Conservation (phyloP, 2,329 filamentous ascomycete genomes). For the Escovopsis weberi region DNA sequence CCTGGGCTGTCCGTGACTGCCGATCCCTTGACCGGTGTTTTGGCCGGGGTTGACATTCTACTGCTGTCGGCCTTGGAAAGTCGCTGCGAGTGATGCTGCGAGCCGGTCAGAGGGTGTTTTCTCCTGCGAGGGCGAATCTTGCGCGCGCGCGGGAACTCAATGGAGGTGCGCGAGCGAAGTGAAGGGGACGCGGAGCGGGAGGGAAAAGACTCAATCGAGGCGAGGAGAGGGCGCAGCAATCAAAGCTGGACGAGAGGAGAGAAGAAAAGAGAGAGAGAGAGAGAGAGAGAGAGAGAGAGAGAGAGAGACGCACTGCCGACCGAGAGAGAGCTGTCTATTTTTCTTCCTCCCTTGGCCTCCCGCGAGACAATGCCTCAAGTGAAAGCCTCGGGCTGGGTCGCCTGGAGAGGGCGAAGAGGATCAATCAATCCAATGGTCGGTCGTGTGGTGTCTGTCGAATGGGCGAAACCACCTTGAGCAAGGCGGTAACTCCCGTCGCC, state of each 20-base stretch:
- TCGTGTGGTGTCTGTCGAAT: not conserved
- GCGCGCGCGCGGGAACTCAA: no score
- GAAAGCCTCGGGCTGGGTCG: not conserved
- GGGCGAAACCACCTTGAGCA: slow-evolving; percentile 16
- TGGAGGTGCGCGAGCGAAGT: not conserved
- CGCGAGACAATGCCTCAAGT: not conserved
- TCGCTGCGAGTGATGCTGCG: no score
- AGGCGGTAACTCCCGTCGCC: slow-evolving; percentile 13
- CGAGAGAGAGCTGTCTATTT: not conserved
- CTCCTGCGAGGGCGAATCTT: no score
- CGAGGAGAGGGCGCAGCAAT: no score
- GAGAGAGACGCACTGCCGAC: not conserved
- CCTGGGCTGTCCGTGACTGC: slow-evolving; percentile 45
- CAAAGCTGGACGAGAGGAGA: no score
- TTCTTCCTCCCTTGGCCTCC: not conserved
- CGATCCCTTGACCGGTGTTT: slow-evolving; percentile 27
- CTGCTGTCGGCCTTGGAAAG: no score
- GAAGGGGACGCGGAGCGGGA: not conserved
- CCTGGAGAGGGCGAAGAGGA: not conserved
- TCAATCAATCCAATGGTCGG: no score
- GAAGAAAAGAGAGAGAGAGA: not conserved
- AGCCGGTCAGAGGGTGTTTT: not conserved
- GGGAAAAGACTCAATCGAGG: no score
- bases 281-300: not conserved
- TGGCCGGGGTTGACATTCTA: slow-evolving; percentile 18